Conservation (phyloP, 345 rosid genomes). For the Leavenworthia alabamica region DNA sequence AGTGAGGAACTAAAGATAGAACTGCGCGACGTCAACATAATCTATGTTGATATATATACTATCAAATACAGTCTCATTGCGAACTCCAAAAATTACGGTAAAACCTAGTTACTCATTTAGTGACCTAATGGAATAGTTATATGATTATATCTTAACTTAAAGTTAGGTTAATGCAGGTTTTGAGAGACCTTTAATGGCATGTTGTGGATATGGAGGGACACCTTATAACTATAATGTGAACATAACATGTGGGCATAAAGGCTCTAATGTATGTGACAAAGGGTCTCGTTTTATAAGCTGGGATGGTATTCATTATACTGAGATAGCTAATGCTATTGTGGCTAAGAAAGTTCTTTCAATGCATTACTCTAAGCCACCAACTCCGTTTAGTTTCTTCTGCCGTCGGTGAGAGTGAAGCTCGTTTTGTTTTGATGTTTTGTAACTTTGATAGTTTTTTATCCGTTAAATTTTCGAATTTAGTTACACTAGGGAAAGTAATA, state of each 20-base stretch:
- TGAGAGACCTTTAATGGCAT: slow-evolving; percentile 59
- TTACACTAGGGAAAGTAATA: neutral
- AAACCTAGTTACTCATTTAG: neutral
- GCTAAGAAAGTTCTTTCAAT: slow-evolving; percentile 52
- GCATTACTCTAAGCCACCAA: neutral
- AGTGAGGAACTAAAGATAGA: slow-evolving; percentile 43
- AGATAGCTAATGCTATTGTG: slow-evolving; percentile 55
- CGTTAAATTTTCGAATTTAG: neutral
- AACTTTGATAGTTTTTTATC: neutral
- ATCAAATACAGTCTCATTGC: slow-evolving; percentile 66
- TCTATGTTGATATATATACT: slow-evolving; percentile 56
- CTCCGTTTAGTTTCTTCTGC: slow-evolving; percentile 50
- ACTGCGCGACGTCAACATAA: slow-evolving; percentile 42
- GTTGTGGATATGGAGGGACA: slow-evolving; percentile 70
- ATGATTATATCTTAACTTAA: neutral
- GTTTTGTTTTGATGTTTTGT: neutral
- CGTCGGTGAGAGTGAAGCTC: neutral
- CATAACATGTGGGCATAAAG: slow-evolving; percentile 55
- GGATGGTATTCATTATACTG: slow-evolving; percentile 85
- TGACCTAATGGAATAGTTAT: neutral
- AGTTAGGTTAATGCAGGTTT: slow-evolving; percentile 42
- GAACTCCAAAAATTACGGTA: slow-evolving; percentile 51
- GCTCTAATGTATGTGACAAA: slow-evolving; percentile 42
- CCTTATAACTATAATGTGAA: slow-evolving; percentile 60
- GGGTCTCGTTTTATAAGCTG: slow-evolving; percentile 47